A percentile compares a stretch with the other conserved stretches of the same genome.
phyloP scores from a whole-genome alignment of 1,284 basidiomycete genomes.

The Austroboletus novae-zelandiae region DNA sequence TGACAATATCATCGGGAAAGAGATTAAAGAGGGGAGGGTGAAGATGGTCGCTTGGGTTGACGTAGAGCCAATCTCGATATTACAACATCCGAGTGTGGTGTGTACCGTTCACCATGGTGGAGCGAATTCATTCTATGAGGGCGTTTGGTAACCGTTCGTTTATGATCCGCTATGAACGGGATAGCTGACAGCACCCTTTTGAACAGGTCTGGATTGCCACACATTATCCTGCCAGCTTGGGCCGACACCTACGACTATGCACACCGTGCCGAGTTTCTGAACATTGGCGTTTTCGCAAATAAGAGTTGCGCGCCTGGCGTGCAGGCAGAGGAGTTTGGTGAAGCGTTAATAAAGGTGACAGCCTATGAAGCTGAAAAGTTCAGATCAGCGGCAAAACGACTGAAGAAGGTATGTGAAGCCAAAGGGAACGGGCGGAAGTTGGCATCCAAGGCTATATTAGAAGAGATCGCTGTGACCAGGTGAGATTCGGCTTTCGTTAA shows the following conservation, averaged over 20 bases:
- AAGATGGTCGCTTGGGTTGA: conserved; percentile 1
- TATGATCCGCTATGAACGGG: not conserved
- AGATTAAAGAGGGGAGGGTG: not conserved
- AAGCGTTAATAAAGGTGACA: conserved; percentile 7
- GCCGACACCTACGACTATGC: conserved; percentile 17
- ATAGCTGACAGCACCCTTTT: not conserved
- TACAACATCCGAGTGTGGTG: not conserved
- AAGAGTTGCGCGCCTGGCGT: conserved; percentile 4
- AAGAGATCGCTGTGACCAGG: not conserved
- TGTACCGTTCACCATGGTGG: not conserved
- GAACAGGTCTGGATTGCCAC: conserved; percentile 8
- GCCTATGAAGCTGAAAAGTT: conserved; percentile 9
- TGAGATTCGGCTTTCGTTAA: not conserved
- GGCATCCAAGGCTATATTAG: conserved; percentile 1
- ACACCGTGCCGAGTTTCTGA: conserved; percentile 8
- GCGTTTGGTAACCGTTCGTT: not conserved
- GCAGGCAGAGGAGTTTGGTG: conserved; percentile 9
- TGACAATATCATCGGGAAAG: not conserved
- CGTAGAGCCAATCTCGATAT: not conserved
- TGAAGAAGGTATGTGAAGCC: conserved; percentile 7
- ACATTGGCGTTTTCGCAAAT: conserved; percentile 12
- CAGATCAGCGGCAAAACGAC: conserved; percentile 3
- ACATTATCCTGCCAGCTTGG: conserved; percentile 15
- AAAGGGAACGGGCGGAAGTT: conserved; percentile 8
- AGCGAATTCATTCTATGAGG: not conserved